Percentiles rank a stretch among this genome's conserved stretches.
Conservation (phyloP, 2,329 filamentous ascomycete species). For the Penicillium griseofulvum region DNA sequence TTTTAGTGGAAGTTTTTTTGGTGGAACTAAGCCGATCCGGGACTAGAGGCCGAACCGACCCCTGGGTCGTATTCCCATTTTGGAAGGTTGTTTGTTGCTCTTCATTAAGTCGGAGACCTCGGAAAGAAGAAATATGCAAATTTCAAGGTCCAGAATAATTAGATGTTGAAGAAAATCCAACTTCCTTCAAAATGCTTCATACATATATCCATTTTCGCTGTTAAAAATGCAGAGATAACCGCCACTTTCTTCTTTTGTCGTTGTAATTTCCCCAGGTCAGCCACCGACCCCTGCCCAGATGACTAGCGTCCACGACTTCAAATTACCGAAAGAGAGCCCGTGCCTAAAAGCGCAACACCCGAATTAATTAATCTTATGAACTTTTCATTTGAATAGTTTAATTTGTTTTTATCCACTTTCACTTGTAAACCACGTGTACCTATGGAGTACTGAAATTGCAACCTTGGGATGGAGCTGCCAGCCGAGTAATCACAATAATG, state of each 20-base stretch:
- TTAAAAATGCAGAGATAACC: not conserved
- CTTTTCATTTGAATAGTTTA: not conserved
- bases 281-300: not conserved
- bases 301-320: not conserved
- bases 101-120: not conserved
- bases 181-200: too few species aligned
- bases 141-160: not conserved
- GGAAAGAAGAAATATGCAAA: too few species aligned
- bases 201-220: too few species aligned
- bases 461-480: too few species aligned
- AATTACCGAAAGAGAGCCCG: not conserved
- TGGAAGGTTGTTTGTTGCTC: constrained; percentile 7
- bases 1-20: not conserved
- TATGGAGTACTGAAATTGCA: not conserved
- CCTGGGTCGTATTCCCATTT: constrained; percentile 2
- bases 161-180: too few species aligned
- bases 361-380: constrained; percentile 2
- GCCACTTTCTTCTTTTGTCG: not conserved
- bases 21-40: not conserved
- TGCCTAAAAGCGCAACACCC: not conserved
- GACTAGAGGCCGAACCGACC: constrained; percentile 5
- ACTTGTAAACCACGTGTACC: not conserved
- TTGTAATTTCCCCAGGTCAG: constrained; percentile 5
- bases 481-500: not conserved
- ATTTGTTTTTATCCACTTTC: not conserved